A percentile compares a stretch with the other conserved stretches of the same genome.
Evolutionary conservation across 768 basidiomycete genomes (phyloP).

Genomic region (Suillus bovinus): DNA sequence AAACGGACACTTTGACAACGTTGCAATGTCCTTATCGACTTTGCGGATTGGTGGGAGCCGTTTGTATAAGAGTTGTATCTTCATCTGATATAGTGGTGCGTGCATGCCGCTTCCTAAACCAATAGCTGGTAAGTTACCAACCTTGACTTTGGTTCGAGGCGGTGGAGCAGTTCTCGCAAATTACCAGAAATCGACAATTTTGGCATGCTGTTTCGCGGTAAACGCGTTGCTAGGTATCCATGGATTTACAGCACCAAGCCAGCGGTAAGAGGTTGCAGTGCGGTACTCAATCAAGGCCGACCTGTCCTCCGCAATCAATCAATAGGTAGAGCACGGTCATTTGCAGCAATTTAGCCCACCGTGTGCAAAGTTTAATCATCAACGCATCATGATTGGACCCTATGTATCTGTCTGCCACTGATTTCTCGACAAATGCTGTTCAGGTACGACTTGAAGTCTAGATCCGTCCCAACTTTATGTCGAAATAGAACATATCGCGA

Average conservation of each 20-base stretch:
- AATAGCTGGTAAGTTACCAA: background rate
- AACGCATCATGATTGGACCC: background rate
- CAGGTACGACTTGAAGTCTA: background rate
- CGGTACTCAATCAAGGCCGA: background rate
- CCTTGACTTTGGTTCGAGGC: background rate
- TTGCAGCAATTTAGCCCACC: background rate
- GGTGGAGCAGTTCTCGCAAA: background rate
- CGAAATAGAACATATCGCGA: background rate
- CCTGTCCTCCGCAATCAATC: background rate
- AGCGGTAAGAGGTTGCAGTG: background rate
- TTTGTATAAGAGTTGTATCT: conserved; percentile 19
- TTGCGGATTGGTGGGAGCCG: conserved; percentile 23
- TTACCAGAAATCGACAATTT: background rate
- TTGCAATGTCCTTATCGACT: background rate
- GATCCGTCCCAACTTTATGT: background rate
- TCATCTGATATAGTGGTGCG: background rate
- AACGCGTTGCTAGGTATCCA: background rate
- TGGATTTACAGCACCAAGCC: background rate
- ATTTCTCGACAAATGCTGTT: background rate
- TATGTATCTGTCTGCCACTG: background rate
- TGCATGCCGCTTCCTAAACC: background rate
- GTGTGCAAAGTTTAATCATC: background rate
- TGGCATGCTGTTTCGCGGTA: background rate
- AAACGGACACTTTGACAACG: background rate
- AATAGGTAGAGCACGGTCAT: background rate